These are phyloP conservation scores for Exophiala bonariae DNA, from an alignment of 2,329 filamentous ascomycete species.

Conservation along the genomic window DNA sequence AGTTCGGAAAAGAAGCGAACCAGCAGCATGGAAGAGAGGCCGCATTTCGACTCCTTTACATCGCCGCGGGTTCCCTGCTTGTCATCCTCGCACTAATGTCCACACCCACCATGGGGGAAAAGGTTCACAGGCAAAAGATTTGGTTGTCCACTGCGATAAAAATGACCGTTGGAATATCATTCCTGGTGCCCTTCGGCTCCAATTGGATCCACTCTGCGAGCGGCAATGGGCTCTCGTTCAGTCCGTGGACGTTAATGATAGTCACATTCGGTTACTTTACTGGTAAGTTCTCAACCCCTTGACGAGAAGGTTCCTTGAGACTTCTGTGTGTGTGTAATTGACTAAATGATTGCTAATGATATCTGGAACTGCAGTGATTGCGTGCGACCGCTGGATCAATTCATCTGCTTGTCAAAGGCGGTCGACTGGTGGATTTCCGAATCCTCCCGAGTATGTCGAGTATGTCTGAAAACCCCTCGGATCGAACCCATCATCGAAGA, in stretches of 20 bases:
- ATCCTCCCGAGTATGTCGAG: too few species aligned
- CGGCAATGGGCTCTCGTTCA: neutral
- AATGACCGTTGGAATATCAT: neutral
- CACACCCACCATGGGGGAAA: neutral
- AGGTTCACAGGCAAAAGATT: neutral
- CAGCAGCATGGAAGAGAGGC: conserved; percentile 1
- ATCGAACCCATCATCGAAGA: too few species aligned
- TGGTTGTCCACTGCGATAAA: neutral
- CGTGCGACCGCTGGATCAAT: too few species aligned
- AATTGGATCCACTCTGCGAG: neutral
- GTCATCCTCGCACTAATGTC: conserved; percentile 13
- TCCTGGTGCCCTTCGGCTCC: neutral
- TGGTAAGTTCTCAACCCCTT: conserved; percentile 1
- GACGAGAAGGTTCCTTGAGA: too few species aligned
- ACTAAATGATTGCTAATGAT: too few species aligned
- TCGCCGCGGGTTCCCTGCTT: conserved; percentile 10
- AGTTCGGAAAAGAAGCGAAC: neutral
- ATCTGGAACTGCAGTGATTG: too few species aligned
- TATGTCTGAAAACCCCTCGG: too few species aligned
- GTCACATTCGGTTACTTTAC: neutral
- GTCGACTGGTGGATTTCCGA: too few species aligned
- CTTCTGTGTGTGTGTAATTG: too few species aligned
- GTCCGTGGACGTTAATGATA: neutral
- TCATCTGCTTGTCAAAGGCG: too few species aligned
- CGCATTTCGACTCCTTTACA: conserved; percentile 10